Conservation (phyloP, 2,329 filamentous ascomycete genomes). For the Penicillium sp. region DNA sequence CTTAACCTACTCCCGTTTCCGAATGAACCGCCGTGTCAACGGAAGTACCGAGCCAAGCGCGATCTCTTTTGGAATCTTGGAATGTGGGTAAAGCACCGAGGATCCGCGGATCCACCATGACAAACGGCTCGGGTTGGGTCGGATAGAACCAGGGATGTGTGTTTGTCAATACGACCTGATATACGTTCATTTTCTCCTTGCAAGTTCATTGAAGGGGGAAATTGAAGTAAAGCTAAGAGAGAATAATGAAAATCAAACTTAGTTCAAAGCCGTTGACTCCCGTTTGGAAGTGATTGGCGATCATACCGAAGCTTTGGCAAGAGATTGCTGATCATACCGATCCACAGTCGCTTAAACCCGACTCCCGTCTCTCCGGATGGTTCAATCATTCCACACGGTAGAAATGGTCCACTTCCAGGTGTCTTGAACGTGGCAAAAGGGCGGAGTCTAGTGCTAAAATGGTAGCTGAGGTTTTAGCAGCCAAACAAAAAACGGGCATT, state of each 20-base stretch:
- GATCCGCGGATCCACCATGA: conserved; percentile 17
- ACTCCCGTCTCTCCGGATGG: conserved; percentile 5
- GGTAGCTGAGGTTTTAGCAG: not conserved
- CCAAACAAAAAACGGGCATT: too few relatives aligned
- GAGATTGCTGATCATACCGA: conserved; percentile 20
- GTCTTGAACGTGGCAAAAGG: conserved; percentile 22
- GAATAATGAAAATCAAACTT: not conserved
- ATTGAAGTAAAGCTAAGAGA: not conserved
- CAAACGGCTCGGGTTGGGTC: conserved; percentile 9
- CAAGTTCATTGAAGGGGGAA: conserved; percentile 5
- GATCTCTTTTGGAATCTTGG: not conserved
- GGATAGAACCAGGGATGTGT: conserved; percentile 1
- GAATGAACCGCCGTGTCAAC: not conserved
- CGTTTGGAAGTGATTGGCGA: conserved; percentile 11
- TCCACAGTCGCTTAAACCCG: conserved; percentile 18
- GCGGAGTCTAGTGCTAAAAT: conserved; percentile 9
- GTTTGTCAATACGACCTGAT: not conserved
- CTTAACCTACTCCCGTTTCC: not conserved
- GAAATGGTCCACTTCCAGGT: conserved; percentile 5
- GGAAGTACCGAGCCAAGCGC: not conserved
- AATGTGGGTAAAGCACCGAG: conserved; percentile 5
- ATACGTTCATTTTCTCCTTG: conserved; percentile 9
- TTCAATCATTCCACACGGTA: not conserved
- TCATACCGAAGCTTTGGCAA: conserved; percentile 15
- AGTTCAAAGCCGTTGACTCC: conserved; percentile 1